phyloP scores from a whole-genome alignment of 306 rosid species.

The Trifolium dubium region DNA sequence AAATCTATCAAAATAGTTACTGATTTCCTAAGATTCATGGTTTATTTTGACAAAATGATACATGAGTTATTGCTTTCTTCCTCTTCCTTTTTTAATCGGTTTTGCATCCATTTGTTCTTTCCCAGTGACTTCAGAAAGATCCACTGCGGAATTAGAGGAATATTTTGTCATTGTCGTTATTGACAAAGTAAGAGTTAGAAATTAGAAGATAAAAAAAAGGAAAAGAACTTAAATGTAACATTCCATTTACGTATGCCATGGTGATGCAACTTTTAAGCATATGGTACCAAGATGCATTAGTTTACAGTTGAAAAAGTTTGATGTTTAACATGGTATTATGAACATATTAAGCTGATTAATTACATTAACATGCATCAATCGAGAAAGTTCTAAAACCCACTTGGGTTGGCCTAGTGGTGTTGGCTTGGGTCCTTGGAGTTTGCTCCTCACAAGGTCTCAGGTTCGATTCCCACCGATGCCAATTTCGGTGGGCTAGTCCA shows the following conservation, averaged over 20 bases:
- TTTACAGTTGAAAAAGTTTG: conserved; percentile 33
- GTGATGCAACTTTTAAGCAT: conserved; percentile 2
- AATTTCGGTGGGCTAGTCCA: no score
- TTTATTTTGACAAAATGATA: conserved; percentile 33
- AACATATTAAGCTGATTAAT: background rate
- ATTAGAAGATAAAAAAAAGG: conserved; percentile 11
- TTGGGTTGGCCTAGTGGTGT: no score
- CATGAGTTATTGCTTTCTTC: conserved; percentile 69
- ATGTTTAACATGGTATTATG: conserved; percentile 24
- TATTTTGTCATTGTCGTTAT: background rate
- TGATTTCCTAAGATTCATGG: conserved; percentile 38
- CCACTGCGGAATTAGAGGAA: conserved; percentile 56
- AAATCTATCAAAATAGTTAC: conserved; percentile 30
- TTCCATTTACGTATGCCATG: background rate
- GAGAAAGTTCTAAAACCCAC: no score
- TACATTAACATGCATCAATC: conserved; percentile 8
- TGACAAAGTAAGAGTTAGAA: conserved; percentile 25
- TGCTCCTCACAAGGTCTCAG: no score
- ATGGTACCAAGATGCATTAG: conserved; percentile 9
- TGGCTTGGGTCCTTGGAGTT: no score
- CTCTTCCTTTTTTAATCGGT: conserved; percentile 81
- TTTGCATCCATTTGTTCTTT: conserved; percentile 79
- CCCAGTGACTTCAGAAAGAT: conserved; percentile 76
- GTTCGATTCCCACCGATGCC: no score
- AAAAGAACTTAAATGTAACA: conserved; percentile 17